Base-by-base conservation (phyloP, 306 rosid genomes). In the Astragalus glycyphyllos region DNA sequence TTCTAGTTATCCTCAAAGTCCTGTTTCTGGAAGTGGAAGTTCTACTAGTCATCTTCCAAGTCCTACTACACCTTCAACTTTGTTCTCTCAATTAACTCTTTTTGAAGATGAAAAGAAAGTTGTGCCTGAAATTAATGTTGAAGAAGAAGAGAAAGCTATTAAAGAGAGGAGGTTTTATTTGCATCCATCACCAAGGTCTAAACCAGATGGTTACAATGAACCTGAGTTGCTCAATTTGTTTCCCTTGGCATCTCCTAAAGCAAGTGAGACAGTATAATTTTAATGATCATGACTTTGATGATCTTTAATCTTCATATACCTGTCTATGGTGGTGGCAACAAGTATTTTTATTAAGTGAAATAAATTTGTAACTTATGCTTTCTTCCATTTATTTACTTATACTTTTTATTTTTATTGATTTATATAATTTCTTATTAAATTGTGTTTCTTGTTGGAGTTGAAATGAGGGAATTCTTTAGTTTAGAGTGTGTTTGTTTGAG, bases 91-190 rank as follows among this genome's bases (percentile, higher is more conserved):
- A 53, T 75, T 92, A 50, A 77, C 82, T 16, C 68, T 90, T 31
- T 1, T 56, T 10, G 96, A 82, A 42, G 81, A 76, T 58, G 83
- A 77, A 42, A 81, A 70, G 71, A 82, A 54, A 38, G 69, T 54
- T 32, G 35, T 38, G 29, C 26, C 35, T 47, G 73, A 58, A 26
- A 58, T 86, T 4, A 83, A 84, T 63, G 69, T 49, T 31, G 79
- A 85, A 53, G 97, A 88, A 79, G 97, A 90, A 82, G 96, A 88
- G 72, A 88, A 42, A 71, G 97, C 91, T 9, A 86, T 90, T 40
- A 81, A 71, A 81, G 97, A 86, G 68, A 85, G 86, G 75, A 51
- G 93, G 11, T 88, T 90, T 77, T 90, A 88, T 81, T 80, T 88
- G 89, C 93, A 88, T 76, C 93, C 93, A 38, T 90, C 96, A 14